These are phyloP conservation scores for Lepraria neglecta DNA, from an alignment of 495 filamentous ascomycete genomes.

Conservation along the genomic window DNA sequence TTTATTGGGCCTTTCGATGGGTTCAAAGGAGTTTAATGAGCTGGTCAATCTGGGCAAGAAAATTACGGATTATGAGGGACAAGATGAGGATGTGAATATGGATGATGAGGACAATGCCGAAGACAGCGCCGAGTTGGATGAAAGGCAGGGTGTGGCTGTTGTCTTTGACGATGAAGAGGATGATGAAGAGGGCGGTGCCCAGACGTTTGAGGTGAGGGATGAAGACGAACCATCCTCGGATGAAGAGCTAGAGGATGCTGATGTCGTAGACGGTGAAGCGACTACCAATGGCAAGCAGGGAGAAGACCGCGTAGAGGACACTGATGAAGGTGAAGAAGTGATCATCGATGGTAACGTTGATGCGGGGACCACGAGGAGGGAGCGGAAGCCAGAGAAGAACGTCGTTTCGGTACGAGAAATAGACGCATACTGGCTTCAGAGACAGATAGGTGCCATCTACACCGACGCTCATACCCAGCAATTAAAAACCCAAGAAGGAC, in stretches of 20 bases:
- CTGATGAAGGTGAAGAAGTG: constrained; percentile 59
- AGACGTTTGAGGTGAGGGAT: constrained; percentile 74
- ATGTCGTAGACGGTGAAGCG: constrained; percentile 48
- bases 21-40: constrained; percentile 92
- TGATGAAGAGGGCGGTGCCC: constrained; percentile 70
- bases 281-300: constrained; percentile 44
- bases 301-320: constrained; percentile 45
- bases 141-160: constrained; percentile 92
- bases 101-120: constrained; percentile 38
- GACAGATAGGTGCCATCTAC: constrained; percentile 82
- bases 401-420: constrained; percentile 76
- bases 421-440: constrained; percentile 94
- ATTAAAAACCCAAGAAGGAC: constrained; percentile 73
- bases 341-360: constrained; percentile 62
- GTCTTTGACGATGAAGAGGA: constrained; percentile 93
- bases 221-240: constrained; percentile 69
- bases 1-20: constrained; percentile 72
- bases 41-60: constrained; percentile 96
- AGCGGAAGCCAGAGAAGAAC: constrained; percentile 44
- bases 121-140: constrained; percentile 72
- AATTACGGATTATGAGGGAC: constrained; percentile 96
- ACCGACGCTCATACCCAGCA: constrained; percentile 85
- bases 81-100: constrained; percentile 93
- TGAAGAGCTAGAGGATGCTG: constrained; percentile 48
- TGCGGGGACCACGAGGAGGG: constrained; percentile 37